phyloP scores from a whole-genome alignment of 2,329 filamentous ascomycete genomes.

The Helminthosporium solani region DNA sequence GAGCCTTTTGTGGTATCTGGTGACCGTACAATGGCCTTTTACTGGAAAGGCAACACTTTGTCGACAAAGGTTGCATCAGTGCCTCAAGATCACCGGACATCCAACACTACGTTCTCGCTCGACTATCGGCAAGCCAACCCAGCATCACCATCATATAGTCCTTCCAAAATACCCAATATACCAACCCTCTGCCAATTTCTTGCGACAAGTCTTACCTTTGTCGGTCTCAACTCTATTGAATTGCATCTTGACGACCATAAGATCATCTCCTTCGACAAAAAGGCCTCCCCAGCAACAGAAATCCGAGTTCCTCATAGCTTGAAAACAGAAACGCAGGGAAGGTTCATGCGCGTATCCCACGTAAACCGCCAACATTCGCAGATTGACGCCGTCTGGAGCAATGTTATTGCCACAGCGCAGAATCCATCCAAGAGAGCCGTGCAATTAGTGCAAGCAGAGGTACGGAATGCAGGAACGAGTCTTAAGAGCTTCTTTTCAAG shows the following conservation, averaged over 20 bases:
- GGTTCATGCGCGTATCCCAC: constrained; percentile 80
- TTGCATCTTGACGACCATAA: constrained; percentile 88
- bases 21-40: constrained; percentile 92
- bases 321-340: constrained; percentile 79
- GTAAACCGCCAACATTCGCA: constrained; percentile 86
- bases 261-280: constrained; percentile 77
- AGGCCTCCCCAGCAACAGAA: constrained; percentile 73
- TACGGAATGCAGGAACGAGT: constrained; percentile 37
- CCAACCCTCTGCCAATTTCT: constrained; percentile 88
- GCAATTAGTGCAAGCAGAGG: constrained; percentile 37
- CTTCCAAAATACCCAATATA: constrained; percentile 79
- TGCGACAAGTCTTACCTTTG: constrained; percentile 93
- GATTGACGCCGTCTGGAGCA: constrained; percentile 89
- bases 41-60: constrained; percentile 98
- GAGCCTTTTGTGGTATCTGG: constrained; percentile 96
- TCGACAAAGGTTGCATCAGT: constrained; percentile 86
- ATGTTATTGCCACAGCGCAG: constrained; percentile 79
- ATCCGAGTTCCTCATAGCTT: constrained; percentile 76
- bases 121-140: constrained; percentile 83
- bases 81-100: constrained; percentile 63
- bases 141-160: constrained; percentile 39
- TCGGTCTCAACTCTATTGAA: constrained; percentile 82
- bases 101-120: constrained; percentile 86
- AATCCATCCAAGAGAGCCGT: constrained; percentile 46
- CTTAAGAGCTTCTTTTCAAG: constrained; percentile 45